Conservation (phyloP, 257 asterid species). For the Lycium barbarum region DNA sequence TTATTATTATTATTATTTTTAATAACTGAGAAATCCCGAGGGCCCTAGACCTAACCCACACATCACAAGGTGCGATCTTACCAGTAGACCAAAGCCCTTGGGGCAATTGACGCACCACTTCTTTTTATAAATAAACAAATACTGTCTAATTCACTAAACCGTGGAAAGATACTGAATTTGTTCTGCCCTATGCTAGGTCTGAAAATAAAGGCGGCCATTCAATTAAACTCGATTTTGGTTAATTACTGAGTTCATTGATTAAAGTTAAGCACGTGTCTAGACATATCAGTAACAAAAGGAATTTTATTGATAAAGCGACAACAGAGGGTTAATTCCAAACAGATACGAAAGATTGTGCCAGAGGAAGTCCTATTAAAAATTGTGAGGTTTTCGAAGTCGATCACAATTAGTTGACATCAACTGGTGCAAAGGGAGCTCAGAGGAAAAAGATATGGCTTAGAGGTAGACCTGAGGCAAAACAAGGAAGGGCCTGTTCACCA, state of each 20-base stretch:
- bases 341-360: neutral
- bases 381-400: neutral
- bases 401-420: neutral
- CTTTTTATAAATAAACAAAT: neutral
- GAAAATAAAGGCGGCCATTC: neutral
- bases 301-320: neutral
- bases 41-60: neutral
- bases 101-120: neutral
- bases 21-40: neutral
- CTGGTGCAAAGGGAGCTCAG: neutral
- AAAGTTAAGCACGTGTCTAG: neutral
- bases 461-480: constrained; percentile 4
- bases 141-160: neutral
- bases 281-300: neutral
- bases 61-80: neutral
- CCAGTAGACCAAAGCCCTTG: neutral
- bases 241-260: neutral
- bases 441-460: neutral
- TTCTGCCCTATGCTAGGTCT: neutral
- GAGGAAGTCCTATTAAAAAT: constrained; percentile 13
- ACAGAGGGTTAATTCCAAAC: neutral
- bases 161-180: neutral
- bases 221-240: constrained; percentile 18
- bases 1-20: too few relatives aligned
- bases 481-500: constrained; percentile 13